These are phyloP conservation scores for Pyropia yezoensis DNA, from an alignment of 23 red algal species.

Conservation along the genomic window DNA sequence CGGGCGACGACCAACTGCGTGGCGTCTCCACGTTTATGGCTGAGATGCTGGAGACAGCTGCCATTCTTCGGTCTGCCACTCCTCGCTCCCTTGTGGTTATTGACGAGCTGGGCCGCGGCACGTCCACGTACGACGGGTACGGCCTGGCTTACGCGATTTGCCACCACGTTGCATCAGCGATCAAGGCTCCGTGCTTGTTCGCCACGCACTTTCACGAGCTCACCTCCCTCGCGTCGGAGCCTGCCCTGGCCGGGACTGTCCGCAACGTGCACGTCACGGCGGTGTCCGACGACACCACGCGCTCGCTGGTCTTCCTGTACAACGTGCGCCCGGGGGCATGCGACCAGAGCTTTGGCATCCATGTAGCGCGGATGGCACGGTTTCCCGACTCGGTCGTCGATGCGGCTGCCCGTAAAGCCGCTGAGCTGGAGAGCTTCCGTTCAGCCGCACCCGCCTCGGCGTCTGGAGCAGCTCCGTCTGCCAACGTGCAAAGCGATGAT, in stretches of 20 bases:
- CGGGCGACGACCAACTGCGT: constrained; percentile 77
- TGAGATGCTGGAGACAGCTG: constrained; percentile 96
- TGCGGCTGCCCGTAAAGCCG: constrained; percentile 51
- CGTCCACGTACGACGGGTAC: constrained; percentile 80
- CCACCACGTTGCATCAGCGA: constrained; percentile 45
- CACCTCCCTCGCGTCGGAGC: constrained; percentile 38
- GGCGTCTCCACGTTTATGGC: constrained; percentile 98
- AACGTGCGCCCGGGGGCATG: constrained; percentile 71
- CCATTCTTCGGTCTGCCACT: constrained; percentile 81
- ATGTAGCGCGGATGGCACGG: constrained; percentile 88
- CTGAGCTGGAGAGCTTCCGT: constrained; percentile 44
- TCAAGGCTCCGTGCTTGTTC: constrained; percentile 55
- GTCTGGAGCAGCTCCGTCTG: neutral
- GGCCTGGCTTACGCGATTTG: constrained; percentile 86
- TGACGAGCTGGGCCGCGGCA: constrained; percentile 95
- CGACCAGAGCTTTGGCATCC: constrained; percentile 88
- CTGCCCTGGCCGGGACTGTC: constrained; percentile 15
- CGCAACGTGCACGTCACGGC: constrained; percentile 79
- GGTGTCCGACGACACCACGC: constrained; percentile 16
- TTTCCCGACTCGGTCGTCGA: constrained; percentile 67
- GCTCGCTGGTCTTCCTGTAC: constrained; percentile 81
- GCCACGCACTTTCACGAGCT: constrained; percentile 99
- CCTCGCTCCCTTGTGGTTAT: constrained; percentile 71
- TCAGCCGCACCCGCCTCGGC: constrained; percentile 1
- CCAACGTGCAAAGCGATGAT: constrained; percentile 6